Evolutionary conservation across 805 yeast species (phyloP).

Genomic region (Lachancea fermentati): DNA sequence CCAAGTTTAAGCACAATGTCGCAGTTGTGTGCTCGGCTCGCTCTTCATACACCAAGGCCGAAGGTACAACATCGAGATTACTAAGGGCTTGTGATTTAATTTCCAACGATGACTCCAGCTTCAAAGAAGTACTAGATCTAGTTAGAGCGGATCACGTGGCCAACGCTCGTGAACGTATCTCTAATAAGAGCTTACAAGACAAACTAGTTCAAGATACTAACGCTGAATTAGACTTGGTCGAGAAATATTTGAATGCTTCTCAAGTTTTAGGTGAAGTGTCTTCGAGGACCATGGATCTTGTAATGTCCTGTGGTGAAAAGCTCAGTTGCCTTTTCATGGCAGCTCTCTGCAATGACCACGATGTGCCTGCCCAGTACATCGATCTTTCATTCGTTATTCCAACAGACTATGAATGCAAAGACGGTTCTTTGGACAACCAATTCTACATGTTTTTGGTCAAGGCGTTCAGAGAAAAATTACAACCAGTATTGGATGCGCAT

Average conservation of each 20-base stretch:
- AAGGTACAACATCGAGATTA: conserved; percentile 90
- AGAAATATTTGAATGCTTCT: conserved; percentile 75
- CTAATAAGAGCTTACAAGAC: conserved; percentile 39
- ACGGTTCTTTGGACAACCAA: conserved; percentile 55
- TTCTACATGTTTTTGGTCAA: conserved; percentile 56
- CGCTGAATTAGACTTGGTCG: conserved; percentile 61
- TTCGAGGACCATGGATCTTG: conserved; percentile 78
- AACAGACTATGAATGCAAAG: conserved; percentile 46
- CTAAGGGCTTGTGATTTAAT: conserved; percentile 80
- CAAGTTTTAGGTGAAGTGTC: conserved; percentile 88
- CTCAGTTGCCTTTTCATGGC: conserved; percentile 87
- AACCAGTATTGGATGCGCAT: conserved; percentile 34
- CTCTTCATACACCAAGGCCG: conserved; percentile 83
- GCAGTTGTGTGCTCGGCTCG: conserved; percentile 97
- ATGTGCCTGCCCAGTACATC: conserved; percentile 69
- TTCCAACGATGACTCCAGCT: conserved; percentile 48
- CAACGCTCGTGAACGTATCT: conserved; percentile 59
- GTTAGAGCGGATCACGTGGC: conserved; percentile 72
- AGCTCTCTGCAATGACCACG: conserved; percentile 74
- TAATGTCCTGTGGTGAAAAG: conserved; percentile 93
- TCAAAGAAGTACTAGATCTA: conserved; percentile 50
- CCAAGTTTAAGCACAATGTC: conserved; percentile 46
- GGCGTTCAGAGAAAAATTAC: conserved; percentile 46
- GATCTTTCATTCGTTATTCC: conserved; percentile 75
- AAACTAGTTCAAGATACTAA: conserved; percentile 55